Conservation (phyloP, 2,329 filamentous ascomycete species). For the Dothiorella sarmentorum region DNA sequence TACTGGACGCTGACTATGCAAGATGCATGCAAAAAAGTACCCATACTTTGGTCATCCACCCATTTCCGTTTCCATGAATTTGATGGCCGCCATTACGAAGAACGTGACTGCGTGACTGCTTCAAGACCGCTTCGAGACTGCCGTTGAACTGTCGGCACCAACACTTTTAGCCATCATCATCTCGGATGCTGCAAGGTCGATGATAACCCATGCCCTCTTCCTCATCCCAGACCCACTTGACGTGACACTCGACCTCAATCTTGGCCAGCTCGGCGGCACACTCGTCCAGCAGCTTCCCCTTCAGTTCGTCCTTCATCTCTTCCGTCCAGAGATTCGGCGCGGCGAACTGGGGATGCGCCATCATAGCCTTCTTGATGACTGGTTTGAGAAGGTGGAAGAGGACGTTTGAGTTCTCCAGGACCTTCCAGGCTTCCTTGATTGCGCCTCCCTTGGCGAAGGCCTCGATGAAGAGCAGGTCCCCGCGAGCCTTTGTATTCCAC, state of each 20-base stretch:
- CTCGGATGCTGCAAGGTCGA: too few species aligned
- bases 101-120: too few species aligned
- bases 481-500: background rate
- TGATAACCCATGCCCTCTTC: background rate
- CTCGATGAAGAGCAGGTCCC: background rate
- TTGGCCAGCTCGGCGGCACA: background rate
- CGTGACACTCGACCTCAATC: background rate
- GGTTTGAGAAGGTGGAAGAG: background rate
- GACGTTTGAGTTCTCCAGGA: background rate
- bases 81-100: too few species aligned
- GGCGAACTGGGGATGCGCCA: background rate
- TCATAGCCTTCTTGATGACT: background rate
- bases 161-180: too few species aligned
- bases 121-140: too few species aligned
- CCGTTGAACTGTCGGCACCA: too few species aligned
- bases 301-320: background rate
- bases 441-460: background rate
- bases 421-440: background rate
- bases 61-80: too few species aligned
- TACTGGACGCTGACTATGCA: too few species aligned
- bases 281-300: background rate
- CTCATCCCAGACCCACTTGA: conserved; percentile 12
- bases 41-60: too few species aligned
- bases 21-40: too few species aligned
- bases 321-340: background rate